These are phyloP conservation scores for Populus hybrid DNA, from an alignment of 441 rosid genomes.

Conservation along the genomic window DNA sequence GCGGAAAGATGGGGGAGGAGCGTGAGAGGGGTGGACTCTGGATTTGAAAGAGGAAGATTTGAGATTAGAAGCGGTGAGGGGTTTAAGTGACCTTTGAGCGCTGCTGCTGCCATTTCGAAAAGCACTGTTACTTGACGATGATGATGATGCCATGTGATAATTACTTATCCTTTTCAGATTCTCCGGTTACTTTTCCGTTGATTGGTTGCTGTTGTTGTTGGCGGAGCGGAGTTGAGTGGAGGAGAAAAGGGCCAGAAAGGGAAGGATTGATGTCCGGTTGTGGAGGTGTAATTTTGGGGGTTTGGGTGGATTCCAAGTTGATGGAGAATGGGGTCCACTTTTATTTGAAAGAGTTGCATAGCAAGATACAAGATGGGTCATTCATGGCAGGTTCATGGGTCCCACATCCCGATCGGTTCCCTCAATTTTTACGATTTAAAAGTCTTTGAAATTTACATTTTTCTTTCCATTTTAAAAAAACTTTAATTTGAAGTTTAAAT, in stretches of 20 bases:
- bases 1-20: slow-evolving; percentile 48
- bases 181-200: no score
- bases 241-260: background rate
- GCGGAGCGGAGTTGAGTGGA: no score
- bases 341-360: slow-evolving; percentile 9
- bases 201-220: background rate
- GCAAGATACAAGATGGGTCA: slow-evolving; percentile 25
- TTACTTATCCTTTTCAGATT: background rate
- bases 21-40: slow-evolving; percentile 43
- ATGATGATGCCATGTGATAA: slow-evolving; percentile 50
- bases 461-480: background rate
- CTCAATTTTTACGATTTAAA: background rate
- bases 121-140: slow-evolving; percentile 14
- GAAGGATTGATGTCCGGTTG: background rate
- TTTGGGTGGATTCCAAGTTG: slow-evolving; percentile 27
- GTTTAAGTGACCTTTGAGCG: slow-evolving; percentile 41
- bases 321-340: slow-evolving; percentile 25
- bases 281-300: background rate
- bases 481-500: no score
- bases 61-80: slow-evolving; percentile 42
- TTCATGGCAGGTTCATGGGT: background rate
- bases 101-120: slow-evolving; percentile 50
- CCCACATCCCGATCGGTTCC: background rate
- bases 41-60: slow-evolving; percentile 75
- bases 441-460: background rate